Base-by-base conservation (phyloP, 495 filamentous ascomycete genomes). In the Parathielavia hyrcaniae region DNA sequence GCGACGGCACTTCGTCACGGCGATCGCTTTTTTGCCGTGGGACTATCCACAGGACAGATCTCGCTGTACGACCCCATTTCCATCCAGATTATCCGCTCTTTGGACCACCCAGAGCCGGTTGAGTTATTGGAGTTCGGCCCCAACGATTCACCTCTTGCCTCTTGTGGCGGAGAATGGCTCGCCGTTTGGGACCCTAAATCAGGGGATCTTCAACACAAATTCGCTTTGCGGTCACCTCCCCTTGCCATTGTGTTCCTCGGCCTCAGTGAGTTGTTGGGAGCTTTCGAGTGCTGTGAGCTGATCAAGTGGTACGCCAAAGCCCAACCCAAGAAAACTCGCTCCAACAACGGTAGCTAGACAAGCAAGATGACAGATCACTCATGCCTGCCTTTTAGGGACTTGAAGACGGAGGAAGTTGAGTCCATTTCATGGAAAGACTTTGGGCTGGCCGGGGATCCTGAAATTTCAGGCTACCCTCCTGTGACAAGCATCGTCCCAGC, bases 11-110 rank as follows among this genome's bases (percentile, higher is more conserved):
- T 69, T 7, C n/a, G 46, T 13, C 55, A 67, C 50, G 64, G 64
- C 13, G 50, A 60, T 11, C 50, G 44, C 23, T 57, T 51, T 12
- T 70, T 73, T 45, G 69, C 69, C 49, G 54, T 73, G 19, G 70
- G 67, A 1, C 46, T 69, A 5, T 62, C 59, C 4, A 68, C 57
- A 10, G 70, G 70, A 0, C 50, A 62, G 40, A 60, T 73, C 14
- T 61, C 55, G 0, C 38, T 69, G 7, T 73, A 69, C 39, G 52
- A 64, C 39, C n/a, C 56, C 3, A 40, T 23, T 30, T 66, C 70
- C 5, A 16, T 66, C 19, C 69, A 70, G 50, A 40, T 23, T 14
- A 7, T 61, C 5, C 52, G 34, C 11, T 38, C 46, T 0, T 23
- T 69, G 17, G 32, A 35, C 13, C 68, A 70, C 44, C 64, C 63